Conservation (phyloP, 805 yeast species). For the Lipomyces mesembrius region DNA sequence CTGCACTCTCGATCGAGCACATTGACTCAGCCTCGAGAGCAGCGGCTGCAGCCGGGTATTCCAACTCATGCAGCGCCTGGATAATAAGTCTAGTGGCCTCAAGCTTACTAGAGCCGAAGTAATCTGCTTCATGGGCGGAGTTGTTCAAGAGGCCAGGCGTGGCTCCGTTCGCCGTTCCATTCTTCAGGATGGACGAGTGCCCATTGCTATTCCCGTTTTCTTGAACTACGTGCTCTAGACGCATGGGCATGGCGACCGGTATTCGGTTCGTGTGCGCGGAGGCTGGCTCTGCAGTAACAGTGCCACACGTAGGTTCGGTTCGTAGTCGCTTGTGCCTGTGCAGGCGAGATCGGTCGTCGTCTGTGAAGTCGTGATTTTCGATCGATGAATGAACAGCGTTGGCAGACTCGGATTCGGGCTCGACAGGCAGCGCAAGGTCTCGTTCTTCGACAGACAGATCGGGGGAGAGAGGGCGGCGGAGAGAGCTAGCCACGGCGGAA, state of each 20-base stretch:
- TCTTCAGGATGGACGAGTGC: slow-evolving; percentile 8
- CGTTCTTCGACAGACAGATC: slow-evolving; percentile 14
- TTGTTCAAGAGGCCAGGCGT: not conserved
- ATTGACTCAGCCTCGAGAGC: slow-evolving; percentile 50
- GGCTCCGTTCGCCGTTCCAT: not conserved
- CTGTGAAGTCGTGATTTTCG: not conserved
- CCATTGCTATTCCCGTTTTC: slow-evolving; percentile 1
- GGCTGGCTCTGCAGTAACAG: not conserved
- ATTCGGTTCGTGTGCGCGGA: not conserved
- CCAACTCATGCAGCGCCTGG: slow-evolving; percentile 57
- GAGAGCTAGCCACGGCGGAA: slow-evolving; percentile 27
- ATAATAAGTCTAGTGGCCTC: slow-evolving; percentile 57
- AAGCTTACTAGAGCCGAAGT: slow-evolving; percentile 42
- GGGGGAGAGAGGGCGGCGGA: slow-evolving; percentile 23
- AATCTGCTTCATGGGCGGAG: slow-evolving; percentile 23
- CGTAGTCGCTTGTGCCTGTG: slow-evolving; percentile 28
- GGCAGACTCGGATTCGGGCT: slow-evolving; percentile 1
- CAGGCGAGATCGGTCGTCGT: not conserved
- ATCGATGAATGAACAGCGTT: not conserved
- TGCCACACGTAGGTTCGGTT: slow-evolving; percentile 9
- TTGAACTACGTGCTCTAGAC: slow-evolving; percentile 20
- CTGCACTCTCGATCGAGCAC: slow-evolving; percentile 49
- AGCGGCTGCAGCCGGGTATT: slow-evolving; percentile 51
- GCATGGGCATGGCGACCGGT: slow-evolving; percentile 28
- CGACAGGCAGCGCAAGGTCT: not conserved